Evolutionary conservation across 2,329 filamentous ascomycete genomes (phyloP), one percentile per base, ranked within the genome.

Genomic region (Microcyclospora tardicrescens): DNA sequence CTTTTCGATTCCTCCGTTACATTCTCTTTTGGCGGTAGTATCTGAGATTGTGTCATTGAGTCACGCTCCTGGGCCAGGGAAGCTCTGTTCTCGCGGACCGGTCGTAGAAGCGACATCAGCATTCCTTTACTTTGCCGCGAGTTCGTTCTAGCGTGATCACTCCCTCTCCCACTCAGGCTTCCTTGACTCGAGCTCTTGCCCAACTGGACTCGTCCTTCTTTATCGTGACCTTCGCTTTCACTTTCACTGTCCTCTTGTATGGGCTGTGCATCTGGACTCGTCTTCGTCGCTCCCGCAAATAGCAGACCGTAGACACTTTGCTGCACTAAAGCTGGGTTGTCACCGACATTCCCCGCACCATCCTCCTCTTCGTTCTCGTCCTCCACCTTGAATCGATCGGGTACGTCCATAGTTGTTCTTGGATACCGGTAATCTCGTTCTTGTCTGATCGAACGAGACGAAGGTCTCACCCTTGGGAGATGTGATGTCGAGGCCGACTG

Each of bases 241-340:
- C 86, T 86, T 50, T 89, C 85, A 50, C 84, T 91, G 31, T 65
- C 86, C 48, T 24, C 19, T 4, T 24, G 19, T 24, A 24, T 24
- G 4, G 19, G 19, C 19, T 24, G 19, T 24, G 19, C 19, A 24
- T 24, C 30, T 28, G 28, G n/a, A 28, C 33, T 14, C 24, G 30
- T 28, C 37, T 34, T 24, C 42, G 31, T 14, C 31, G 16, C 24
- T 40, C 16, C 11, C 35, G 16, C 14, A 34, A 16, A 11, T 31
- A 28, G 6, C 28, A 96, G 75, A 38, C 85, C 86, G 59, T 95
- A 93, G 39, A 96, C 79, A 47, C 84, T 93, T 67, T 94, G 87
- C 61, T 94, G 91, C 78, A 93, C 84, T 54, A 86, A 84, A 35
- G 66, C 56, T 33, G 65, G 62, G 37, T 62, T 60, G 39, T 47